phyloP scores from a whole-genome alignment of 2,329 filamentous ascomycete genomes.

The Fusarium sp. region DNA sequence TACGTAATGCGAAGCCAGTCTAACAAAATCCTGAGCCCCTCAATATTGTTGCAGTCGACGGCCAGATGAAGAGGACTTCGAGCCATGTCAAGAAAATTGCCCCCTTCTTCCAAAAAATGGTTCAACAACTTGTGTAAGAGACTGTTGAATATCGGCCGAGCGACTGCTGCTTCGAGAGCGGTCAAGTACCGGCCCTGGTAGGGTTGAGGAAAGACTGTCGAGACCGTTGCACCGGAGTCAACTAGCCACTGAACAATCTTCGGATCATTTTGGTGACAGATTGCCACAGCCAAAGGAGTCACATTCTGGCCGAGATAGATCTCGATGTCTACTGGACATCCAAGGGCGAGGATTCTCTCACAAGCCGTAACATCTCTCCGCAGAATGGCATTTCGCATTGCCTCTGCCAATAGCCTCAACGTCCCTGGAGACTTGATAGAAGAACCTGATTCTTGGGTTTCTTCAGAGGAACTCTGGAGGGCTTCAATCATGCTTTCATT shows the following conservation, averaged over 20 bases:
- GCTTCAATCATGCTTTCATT: neutral
- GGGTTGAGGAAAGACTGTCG: neutral
- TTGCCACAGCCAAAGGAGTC: neutral
- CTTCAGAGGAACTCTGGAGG: neutral
- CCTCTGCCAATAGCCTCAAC: neutral
- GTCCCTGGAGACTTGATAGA: accelerated
- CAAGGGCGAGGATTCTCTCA: neutral
- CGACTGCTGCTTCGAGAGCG: neutral
- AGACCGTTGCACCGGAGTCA: neutral
- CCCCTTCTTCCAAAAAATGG: neutral
- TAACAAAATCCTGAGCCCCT: neutral
- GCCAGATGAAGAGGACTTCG: neutral
- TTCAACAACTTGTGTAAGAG: neutral
- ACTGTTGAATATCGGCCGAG: neutral
- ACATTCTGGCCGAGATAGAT: neutral
- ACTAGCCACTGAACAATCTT: neutral
- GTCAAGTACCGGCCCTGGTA: neutral
- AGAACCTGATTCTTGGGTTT: too few relatives aligned
- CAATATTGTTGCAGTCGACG: neutral
- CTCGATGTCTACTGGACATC: neutral
- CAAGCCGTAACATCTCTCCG: neutral
- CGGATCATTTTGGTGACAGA: neutral
- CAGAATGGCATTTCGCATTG: neutral
- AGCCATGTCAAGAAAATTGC: neutral
- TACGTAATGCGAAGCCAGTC: neutral